Base-by-base conservation (phyloP, 1,284 basidiomycete genomes). In the Fomitopsis pinicola region DNA sequence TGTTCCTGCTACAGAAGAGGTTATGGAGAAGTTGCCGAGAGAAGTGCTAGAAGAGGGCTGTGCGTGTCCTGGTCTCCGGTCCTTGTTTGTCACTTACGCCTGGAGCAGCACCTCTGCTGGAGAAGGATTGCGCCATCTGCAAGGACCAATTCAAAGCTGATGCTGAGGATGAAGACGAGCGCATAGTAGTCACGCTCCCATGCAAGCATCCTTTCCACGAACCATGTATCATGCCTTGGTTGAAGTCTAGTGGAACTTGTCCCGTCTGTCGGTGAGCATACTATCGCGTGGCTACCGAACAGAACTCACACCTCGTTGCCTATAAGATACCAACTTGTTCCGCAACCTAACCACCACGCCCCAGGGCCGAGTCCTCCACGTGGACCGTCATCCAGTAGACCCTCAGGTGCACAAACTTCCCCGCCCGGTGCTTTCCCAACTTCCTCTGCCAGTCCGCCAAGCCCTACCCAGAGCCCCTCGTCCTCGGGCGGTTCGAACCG, bases 141-240 rank as follows among this genome's bases (percentile, higher is more conserved):
- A 91, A 92, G 74, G 89, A 92, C 30, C 86, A 88, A 59, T 92
- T 92, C 72, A 80, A 78, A 57, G 72, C 88, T 15, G 75, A 78
- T 52, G 82, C 85, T 3, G 88, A 90, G 59, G 86, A 91, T 66
- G 85, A 86, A 1, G 87, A 85, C 57, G 89, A 92, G 64, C 83
- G 85, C 64, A 71, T 89, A 30, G 78, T 91, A 15, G 75, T 92
- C 7, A 87, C 86, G 0, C 77, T 94, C 19, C 91, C 91, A 3
- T 94, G 92, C 78, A 83, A 85, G 63, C 91, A 93, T 69, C 82
- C 89, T 4, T 94, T 92, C 76, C 92, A 94, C 68, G 83, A 90
- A 67, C 81, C 84, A 17, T 94, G 92, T 68, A 92, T 94, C 64
- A 64, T 88, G 19, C 91, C 90, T 0, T 94, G 92, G 92, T 76